phyloP scores from a whole-genome alignment of 352 stramenopile genomes.

The Salisapilia sapeloensis region DNA sequence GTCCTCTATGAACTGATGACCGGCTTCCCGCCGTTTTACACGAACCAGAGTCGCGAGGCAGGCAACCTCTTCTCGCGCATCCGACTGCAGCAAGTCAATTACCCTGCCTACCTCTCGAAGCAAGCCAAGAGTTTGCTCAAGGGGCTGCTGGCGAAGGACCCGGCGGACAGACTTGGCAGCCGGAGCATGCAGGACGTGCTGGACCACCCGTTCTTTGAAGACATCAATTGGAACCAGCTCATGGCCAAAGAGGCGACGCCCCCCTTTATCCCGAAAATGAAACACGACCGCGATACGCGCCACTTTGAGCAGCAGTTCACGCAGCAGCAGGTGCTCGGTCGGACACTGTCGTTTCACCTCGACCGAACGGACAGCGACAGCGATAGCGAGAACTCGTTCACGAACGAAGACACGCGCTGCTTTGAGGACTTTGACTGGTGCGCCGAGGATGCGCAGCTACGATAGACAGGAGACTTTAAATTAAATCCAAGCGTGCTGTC shows the following conservation, averaged over 20 bases:
- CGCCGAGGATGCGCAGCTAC: too few relatives aligned
- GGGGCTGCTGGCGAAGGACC: slow-evolving; percentile 43
- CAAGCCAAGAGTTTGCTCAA: slow-evolving; percentile 40
- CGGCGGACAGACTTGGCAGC: slow-evolving; percentile 29
- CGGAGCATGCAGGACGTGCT: slow-evolving; percentile 59
- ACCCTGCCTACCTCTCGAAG: slow-evolving; percentile 80
- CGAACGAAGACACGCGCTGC: slow-evolving; percentile 6
- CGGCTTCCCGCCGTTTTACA: slow-evolving; percentile 88
- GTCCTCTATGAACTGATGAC: slow-evolving; percentile 76
- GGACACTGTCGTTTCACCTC: too few relatives aligned
- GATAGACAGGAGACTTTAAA: too few relatives aligned
- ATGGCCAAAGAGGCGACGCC: slow-evolving; percentile 53
- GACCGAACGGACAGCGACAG: slow-evolving; percentile 30
- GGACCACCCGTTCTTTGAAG: slow-evolving; percentile 50
- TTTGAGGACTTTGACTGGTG: slow-evolving; percentile 74
- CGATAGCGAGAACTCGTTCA: slow-evolving; percentile 11
- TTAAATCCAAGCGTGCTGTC: too few relatives aligned
- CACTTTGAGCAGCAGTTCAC: slow-evolving; percentile 70
- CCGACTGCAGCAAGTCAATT: slow-evolving; percentile 82
- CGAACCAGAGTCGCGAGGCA: slow-evolving; percentile 14
- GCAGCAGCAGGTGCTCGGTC: slow-evolving; percentile 36
- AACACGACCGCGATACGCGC: slow-evolving; percentile 29
- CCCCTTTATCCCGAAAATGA: slow-evolving; percentile 31
- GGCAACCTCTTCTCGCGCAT: slow-evolving; percentile 92
- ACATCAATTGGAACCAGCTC: slow-evolving; percentile 62